Evolutionary conservation across 2,329 filamentous ascomycete genomes (phyloP), one percentile per base, ranked within the genome.

Genomic region (Penicillium sp.): DNA sequence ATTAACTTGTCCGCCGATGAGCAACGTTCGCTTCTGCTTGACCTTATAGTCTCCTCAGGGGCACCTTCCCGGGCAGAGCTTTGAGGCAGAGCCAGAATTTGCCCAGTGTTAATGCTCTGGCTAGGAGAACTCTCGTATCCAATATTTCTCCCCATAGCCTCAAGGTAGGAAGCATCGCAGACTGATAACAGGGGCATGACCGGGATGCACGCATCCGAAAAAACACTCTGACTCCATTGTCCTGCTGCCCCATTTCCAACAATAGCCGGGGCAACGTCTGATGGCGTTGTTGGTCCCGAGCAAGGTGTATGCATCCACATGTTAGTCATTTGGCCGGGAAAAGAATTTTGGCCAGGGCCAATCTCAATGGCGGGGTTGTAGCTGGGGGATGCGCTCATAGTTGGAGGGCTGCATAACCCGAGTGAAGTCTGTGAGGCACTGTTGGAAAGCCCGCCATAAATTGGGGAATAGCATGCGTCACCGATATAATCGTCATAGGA

Each of bases 301-400:
- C 58, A 56, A 19, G 67, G 61, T 2, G 61, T 67, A 14, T 62
- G 56, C 34, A 63, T 54, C 70, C 69, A 72, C n/a, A 59, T 48
- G 4, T 49, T 53, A 34, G 59, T 40, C 23, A 57, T n/a, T 8
- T 66, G 61, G n/a, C 41, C 43, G 13, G 55, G 43, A 29, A 62
- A 61, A 27, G 51, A 39, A 40, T 57, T 53, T 5, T 56, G 54
- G 23, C 43, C 44, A 7, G 51, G 32, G 11, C 52, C 52, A 30
- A 59, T 30, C 1, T 65, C 66, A 38, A 67, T 51, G 1, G 50
- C 43, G 3, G 64, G 48, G 16, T 61, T 61, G 48, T 69, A 70
- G 35, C 61, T 65, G 3, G 66, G 58, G 3, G 67, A 61, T n/a
- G 61, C 47, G 38, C 53, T 63, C 54, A 68, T 58, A 1, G 53